Percentiles rank a stretch among this genome's conserved stretches.
Conservation (phyloP, 176 grass and related monocot genomes). For the Themeda triandra region DNA sequence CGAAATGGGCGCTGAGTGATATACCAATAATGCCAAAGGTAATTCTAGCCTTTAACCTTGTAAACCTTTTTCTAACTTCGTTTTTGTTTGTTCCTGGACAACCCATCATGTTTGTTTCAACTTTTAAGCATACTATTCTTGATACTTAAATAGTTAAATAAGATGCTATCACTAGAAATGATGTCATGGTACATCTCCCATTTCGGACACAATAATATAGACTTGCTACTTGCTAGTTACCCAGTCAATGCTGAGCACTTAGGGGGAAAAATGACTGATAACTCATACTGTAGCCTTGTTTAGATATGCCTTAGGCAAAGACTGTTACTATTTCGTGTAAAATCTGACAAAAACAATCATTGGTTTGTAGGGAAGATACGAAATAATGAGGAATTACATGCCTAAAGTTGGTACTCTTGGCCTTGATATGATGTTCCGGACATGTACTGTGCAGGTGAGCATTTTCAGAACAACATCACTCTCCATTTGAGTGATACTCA, state of each 20-base stretch:
- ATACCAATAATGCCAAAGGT: slow-evolving; percentile 99
- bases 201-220: neutral
- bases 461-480: neutral
- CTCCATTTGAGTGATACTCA: neutral
- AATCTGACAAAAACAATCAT: slow-evolving; percentile 10
- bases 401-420: slow-evolving; percentile 98
- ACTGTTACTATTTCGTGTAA: neutral
- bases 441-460: slow-evolving; percentile 89
- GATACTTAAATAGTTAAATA: neutral
- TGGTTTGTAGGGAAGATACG: slow-evolving; percentile 70
- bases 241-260: neutral
- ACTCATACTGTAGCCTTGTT: neutral
- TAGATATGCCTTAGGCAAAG: neutral
- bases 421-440: slow-evolving; percentile 99
- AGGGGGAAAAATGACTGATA: neutral
- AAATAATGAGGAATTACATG: slow-evolving; percentile 99
- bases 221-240: neutral
- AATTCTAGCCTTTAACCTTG: no score
- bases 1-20: slow-evolving; percentile 72
- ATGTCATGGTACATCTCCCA: neutral
- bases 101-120: neutral
- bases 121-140: neutral
- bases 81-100: neutral
- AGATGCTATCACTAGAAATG: slow-evolving; percentile 11
- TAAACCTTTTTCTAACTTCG: neutral